Base-by-base conservation (phyloP, 2,329 filamentous ascomycete genomes). In the Pestalotiopsis sp. region DNA sequence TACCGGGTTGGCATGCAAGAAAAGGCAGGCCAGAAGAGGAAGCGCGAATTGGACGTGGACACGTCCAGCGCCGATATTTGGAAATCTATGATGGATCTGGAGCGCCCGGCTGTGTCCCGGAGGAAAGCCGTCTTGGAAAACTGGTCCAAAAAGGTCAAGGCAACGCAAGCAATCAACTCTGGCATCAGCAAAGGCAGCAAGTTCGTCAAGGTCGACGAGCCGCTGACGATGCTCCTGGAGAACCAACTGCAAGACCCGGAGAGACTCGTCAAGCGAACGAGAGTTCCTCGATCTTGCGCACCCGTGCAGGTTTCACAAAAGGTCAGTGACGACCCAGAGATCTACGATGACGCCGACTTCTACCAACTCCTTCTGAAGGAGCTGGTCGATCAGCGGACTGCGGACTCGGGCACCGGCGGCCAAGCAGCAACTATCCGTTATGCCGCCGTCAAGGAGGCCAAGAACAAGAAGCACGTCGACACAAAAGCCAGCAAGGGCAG, bases 311-410 rank as follows among this genome's bases (percentile, higher is more conserved):
- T 87, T 0, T 85, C 85, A 38, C 82, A 81, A 71, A 87, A 88
- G 76, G 76, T 90, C 27, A 80, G 82, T 11, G 86, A 91, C 72
- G 90, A 91, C 75, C 78, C 80, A 1, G 81, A 84, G 23, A 90
- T 97, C 73, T 99, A 96, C 82, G 95, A 98, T 78, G 96, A 99
- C 75, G 93, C 93, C 12, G 91, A 97, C 78, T 98, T 98, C 80
- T 99, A 99, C 82, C 94, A 97, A 78, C 84, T 96, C 14, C 87
- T 99, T 2, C 88, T 99, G 36, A 97, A 97, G 79, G 94, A 97
- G 76, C 90, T 99, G 1, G 92, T 99, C 11, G 94, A 97, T 77
- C 93, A 97, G 78, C 92, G 95, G 69, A 92, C 92, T 74, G 86
- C 90, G 0, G 92, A 94, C 9, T 86, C 77, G 67, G 83, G 79